Conservation (phyloP, 83 land plant genomes). For the Picea engelmannii region DNA sequence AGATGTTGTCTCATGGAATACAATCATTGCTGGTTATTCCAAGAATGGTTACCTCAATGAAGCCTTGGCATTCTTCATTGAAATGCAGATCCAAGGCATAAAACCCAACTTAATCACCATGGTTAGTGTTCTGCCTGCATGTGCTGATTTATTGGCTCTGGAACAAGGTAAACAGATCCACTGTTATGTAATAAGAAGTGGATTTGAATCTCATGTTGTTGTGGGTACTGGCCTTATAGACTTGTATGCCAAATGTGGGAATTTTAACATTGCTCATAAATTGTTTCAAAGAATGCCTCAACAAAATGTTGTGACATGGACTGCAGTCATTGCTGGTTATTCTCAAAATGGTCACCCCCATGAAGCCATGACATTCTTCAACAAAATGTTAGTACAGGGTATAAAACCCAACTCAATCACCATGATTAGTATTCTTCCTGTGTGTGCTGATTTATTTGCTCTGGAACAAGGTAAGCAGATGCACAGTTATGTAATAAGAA, state of each 20-base stretch:
- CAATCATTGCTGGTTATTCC: no score
- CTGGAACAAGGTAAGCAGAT: constrained; percentile 12
- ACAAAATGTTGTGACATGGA: constrained; percentile 45
- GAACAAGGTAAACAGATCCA: constrained; percentile 34
- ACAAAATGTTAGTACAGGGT: constrained; percentile 17
- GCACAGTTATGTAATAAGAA: constrained; percentile 11
- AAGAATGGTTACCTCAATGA: neutral
- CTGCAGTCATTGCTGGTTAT: constrained; percentile 49
- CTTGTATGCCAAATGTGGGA: constrained; percentile 43
- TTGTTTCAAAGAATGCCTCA: constrained; percentile 28
- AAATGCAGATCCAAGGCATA: constrained; percentile 9
- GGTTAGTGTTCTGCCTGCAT: constrained; percentile 41
- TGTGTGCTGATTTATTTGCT: constrained; percentile 36
- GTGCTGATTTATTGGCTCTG: constrained; percentile 22
- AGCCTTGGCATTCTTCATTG: constrained; percentile 5
- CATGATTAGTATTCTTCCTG: constrained; percentile 36
- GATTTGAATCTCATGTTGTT: constrained; percentile 33
- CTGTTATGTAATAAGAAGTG: constrained; percentile 25
- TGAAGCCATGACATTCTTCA: constrained; percentile 37
- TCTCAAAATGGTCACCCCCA: constrained; percentile 23
- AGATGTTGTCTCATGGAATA: neutral
- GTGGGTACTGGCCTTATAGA: constrained; percentile 44
- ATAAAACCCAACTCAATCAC: constrained; percentile 35
- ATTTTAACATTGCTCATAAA: constrained; percentile 15
- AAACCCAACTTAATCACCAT: constrained; percentile 32